phyloP scores from a whole-genome alignment of 2,329 filamentous ascomycete genomes.

The Nothophoma quercina region DNA sequence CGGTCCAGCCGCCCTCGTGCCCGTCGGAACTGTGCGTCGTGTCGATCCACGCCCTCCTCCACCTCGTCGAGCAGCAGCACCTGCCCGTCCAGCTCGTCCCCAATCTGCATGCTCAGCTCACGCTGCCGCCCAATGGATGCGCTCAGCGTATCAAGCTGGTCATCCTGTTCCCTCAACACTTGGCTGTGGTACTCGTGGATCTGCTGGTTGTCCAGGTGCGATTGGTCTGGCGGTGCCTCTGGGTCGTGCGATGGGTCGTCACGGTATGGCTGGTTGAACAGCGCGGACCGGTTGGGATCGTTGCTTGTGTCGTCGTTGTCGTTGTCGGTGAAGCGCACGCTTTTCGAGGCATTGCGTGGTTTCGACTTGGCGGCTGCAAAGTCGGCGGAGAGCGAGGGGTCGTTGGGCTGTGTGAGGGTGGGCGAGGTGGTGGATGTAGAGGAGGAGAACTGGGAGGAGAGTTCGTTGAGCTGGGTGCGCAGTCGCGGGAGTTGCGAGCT shows the following conservation, averaged over 20 bases:
- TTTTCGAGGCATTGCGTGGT: conserved; percentile 62
- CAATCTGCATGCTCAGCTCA: conserved; percentile 93
- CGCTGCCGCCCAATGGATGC: conserved; percentile 86
- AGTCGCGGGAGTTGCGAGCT: conserved; percentile 70
- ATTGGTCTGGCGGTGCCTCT: conserved; percentile 58
- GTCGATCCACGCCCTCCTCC: conserved; percentile 81
- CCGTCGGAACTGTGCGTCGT: conserved; percentile 76
- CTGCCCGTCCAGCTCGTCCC: conserved; percentile 92
- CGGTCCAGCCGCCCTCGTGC: conserved; percentile 75
- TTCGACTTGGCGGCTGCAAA: conserved; percentile 49
- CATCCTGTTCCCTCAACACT: conserved; percentile 88
- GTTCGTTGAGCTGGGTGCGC: conserved; percentile 75
- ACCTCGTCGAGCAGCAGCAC: conserved; percentile 89
- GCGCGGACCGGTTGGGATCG: conserved; percentile 60
- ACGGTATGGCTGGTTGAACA: conserved; percentile 70
- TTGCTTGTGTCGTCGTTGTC: conserved; percentile 46
- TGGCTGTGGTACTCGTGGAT: conserved; percentile 84
- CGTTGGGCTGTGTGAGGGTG: conserved; percentile 55
- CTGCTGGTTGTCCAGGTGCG: conserved; percentile 77
- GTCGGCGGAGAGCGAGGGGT: conserved; percentile 47
- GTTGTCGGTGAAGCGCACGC: conserved; percentile 83
- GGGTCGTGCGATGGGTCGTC: conserved; percentile 66
- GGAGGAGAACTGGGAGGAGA: conserved; percentile 78
- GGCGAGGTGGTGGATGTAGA: conserved; percentile 42
- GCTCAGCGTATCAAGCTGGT: conserved; percentile 88